These are phyloP conservation scores for Zymoseptoria pseudotritici DNA, from an alignment of 2,329 filamentous ascomycete genomes.

Conservation along the genomic window DNA sequence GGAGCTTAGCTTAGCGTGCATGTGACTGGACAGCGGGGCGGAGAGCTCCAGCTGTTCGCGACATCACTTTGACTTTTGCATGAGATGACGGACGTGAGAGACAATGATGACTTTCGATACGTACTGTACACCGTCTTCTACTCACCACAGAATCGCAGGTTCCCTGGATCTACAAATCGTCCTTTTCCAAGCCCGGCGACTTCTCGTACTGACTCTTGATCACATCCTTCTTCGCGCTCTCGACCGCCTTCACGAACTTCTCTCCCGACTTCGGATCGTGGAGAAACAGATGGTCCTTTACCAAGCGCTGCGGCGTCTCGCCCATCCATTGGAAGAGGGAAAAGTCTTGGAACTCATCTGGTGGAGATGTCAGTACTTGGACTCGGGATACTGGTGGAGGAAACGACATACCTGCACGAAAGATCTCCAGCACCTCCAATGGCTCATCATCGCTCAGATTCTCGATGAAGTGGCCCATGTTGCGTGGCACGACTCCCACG, in stretches of 20 bases:
- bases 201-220: conserved; percentile 24
- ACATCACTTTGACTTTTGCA: neutral
- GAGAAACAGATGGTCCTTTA: conserved; percentile 43
- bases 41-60: too few relatives aligned
- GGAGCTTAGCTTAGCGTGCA: neutral
- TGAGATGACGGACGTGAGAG: neutral
- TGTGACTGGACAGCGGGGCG: neutral
- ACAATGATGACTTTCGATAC: neutral
- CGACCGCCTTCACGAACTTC: conserved; percentile 55
- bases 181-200: neutral
- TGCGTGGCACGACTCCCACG: conserved; percentile 66
- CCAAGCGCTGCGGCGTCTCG: conserved; percentile 37
- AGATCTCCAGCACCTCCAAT: conserved; percentile 68
- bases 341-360: conserved; percentile 56
- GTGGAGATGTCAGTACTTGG: conserved; percentile 37
- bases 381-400: conserved; percentile 45
- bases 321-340: conserved; percentile 53
- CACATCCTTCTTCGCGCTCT: conserved; percentile 51
- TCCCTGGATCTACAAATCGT: neutral
- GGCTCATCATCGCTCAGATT: conserved; percentile 67
- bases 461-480: conserved; percentile 77
- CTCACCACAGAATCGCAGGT: neutral
- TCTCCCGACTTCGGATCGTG: conserved; percentile 54
- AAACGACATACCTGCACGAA: conserved; percentile 44
- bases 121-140: neutral